Evolutionary conservation across 2,329 filamentous ascomycete species (phyloP), one percentile per base, ranked within the genome.

Genomic region (Zarea fungicola): DNA sequence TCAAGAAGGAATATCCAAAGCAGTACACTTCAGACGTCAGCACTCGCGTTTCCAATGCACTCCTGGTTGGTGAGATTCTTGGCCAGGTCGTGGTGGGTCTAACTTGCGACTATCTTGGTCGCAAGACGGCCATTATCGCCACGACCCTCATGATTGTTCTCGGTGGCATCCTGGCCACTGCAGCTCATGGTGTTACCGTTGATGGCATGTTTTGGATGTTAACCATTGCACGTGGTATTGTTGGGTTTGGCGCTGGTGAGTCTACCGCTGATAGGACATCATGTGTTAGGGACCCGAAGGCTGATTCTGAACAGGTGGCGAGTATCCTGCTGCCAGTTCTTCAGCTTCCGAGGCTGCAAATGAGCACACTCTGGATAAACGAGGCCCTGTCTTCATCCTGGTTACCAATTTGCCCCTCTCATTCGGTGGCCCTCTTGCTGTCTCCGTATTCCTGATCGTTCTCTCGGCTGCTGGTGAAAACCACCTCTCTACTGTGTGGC

Each of bases 141-240:
- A 75, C 73, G 0, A 75, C 73, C 0, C 43, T 70, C 4, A 67
- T 73, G 61, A 72, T 76, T 39, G 70, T 75, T 11, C 41, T 75
- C 23, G 72, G 73, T 9, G 69, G 64, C 2, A 72, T 76, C 22
- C 52, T 76, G 16, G 71, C 73, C 1, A 72, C 70, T 8, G 74
- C 72, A 2, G 64, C 71, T 1, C 62, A 71, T 48, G 73, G 73
- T 9, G 54, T 61, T 5, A 76, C 72, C 2, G 66, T 71, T 26
- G 51, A 70, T 16, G 72, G 70, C 49, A 76, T 78, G 71, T 72
- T 75, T 48, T 76, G 73, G 73, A 76, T 76, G 67, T 62, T 77
- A 64, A 74, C 70, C 0, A 60, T 77, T 16, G 66, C 72, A 5
- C 66, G 75, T 35, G 74, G 75, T 5, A 65, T 75, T 28, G 68